Conservation (phyloP, 768 basidiomycete species). For the Xerocomellus amylosporus region DNA sequence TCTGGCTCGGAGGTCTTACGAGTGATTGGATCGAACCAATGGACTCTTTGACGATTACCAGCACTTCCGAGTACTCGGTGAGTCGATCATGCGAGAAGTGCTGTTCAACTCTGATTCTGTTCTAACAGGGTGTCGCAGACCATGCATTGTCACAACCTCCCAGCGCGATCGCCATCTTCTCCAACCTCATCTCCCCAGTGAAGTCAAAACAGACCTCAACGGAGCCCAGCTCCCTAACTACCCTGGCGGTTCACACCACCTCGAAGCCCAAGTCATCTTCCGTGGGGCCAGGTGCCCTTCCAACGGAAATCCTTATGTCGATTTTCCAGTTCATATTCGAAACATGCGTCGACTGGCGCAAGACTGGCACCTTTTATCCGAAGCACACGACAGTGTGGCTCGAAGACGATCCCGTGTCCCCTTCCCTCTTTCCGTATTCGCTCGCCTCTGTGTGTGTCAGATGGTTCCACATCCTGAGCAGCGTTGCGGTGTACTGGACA, state of each 20-base stretch:
- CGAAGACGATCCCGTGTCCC: conserved; percentile 10
- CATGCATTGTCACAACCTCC: neutral
- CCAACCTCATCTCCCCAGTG: neutral
- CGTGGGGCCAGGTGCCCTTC: neutral
- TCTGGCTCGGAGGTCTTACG: too few relatives aligned
- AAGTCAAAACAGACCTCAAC: neutral
- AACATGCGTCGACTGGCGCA: neutral
- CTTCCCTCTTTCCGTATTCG: conserved; percentile 6
- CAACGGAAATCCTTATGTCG: conserved; percentile 6
- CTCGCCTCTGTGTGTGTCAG: conserved; percentile 16
- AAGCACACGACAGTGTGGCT: neutral
- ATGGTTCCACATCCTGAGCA: conserved; percentile 15
- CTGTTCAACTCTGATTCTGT: neutral
- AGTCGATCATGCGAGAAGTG: neutral
- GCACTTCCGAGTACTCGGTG: neutral
- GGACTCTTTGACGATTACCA: neutral
- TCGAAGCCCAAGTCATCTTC: neutral
- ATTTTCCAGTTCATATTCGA: conserved; percentile 6
- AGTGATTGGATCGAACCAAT: neutral
- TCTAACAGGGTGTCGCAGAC: neutral
- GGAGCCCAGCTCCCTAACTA: neutral
- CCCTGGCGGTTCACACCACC: too few relatives aligned
- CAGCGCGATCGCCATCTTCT: neutral
- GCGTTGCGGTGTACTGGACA: conserved; percentile 16
- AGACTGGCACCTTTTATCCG: neutral